A percentile compares a stretch with the other conserved stretches of the same genome.
Evolutionary conservation across 495 filamentous ascomycete species (phyloP).

Genomic region (Aspergillus hancockii): DNA sequence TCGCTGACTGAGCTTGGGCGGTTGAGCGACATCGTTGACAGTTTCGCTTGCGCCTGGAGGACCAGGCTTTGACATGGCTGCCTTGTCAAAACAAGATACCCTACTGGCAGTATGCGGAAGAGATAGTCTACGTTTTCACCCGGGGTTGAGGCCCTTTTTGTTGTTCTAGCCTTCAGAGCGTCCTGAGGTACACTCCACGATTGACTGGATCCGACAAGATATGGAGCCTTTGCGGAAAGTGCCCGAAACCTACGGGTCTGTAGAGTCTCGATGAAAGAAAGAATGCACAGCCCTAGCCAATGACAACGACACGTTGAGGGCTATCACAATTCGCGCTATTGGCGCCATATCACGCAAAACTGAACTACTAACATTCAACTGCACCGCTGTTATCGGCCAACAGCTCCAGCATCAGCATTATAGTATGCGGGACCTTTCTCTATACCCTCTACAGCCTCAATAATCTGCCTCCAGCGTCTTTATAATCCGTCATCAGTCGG

Average conservation of each 20-base stretch:
- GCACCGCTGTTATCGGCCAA: background rate
- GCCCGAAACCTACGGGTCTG: background rate
- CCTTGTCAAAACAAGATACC: background rate
- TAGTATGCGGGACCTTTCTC: too few relatives aligned
- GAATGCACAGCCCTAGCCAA: background rate
- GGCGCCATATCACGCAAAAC: background rate
- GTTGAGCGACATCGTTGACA: constrained; percentile 3
- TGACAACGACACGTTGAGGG: background rate
- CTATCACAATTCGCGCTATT: background rate
- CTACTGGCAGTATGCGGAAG: too few relatives aligned
- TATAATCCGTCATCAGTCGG: background rate
- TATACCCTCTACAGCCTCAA: too few relatives aligned
- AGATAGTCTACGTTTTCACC: too few relatives aligned
- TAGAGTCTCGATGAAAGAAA: background rate
- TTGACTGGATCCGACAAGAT: too few relatives aligned
- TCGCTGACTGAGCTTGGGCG: constrained; percentile 35
- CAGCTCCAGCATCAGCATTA: too few relatives aligned
- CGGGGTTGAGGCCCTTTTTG: too few relatives aligned
- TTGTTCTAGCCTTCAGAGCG: too few relatives aligned
- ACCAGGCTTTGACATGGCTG: background rate
- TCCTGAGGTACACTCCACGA: too few relatives aligned
- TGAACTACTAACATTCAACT: background rate
- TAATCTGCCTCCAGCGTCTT: too few relatives aligned
- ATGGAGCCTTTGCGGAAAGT: background rate
- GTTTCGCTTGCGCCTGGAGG: constrained; percentile 1